These are phyloP conservation scores for Avena sativa DNA, from an alignment of 176 grass and related monocot species.

Conservation along the genomic window DNA sequence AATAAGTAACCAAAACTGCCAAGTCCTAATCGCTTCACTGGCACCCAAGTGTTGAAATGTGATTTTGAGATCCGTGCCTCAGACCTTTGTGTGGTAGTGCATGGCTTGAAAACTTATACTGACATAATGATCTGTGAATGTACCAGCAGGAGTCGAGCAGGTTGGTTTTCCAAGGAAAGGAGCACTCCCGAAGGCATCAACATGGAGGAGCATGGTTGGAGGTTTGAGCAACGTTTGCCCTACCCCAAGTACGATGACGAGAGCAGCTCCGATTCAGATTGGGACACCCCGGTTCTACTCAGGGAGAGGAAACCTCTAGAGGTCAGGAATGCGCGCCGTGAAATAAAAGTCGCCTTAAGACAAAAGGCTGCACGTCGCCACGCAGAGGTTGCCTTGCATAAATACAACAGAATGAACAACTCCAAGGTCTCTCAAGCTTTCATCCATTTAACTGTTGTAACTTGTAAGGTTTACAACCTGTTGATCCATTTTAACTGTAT, in stretches of 20 bases:
- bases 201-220: conserved; percentile 18
- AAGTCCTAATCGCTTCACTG: not conserved
- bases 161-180: not conserved
- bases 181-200: not conserved
- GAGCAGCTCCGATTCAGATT: not conserved
- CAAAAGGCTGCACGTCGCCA: not conserved
- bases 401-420: conserved; percentile 32
- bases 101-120: not conserved
- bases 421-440: not conserved
- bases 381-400: conserved; percentile 6
- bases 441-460: not conserved
- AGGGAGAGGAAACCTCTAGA: not conserved
- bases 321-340: conserved; percentile 15
- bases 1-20: too few species aligned
- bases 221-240: not conserved
- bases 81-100: too few species aligned
- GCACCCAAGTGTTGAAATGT: not conserved
- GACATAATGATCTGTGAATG: not conserved
- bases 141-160: not conserved
- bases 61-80: too few species aligned
- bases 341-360: not conserved
- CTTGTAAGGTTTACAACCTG: not conserved
- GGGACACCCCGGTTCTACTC: not conserved
- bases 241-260: too few species aligned
- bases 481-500: not conserved